These are phyloP conservation scores for Cytospora mali DNA, from an alignment of 2,329 filamentous ascomycete species.

Conservation along the genomic window DNA sequence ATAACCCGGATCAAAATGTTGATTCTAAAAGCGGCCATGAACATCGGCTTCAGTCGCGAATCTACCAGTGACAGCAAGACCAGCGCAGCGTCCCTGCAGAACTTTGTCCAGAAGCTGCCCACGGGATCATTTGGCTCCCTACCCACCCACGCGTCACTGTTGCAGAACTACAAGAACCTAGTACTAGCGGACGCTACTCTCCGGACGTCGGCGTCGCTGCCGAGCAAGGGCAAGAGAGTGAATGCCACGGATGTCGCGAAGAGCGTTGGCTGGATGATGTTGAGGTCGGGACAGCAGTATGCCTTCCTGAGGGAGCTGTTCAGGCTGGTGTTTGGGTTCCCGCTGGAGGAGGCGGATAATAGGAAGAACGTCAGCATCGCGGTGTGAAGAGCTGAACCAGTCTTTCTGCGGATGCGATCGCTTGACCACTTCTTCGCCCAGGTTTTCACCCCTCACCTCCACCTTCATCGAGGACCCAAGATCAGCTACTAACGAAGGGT, in stretches of 20 bases:
- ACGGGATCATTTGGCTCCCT: constrained; percentile 76
- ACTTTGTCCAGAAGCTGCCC: constrained; percentile 76
- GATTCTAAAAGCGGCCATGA: constrained; percentile 82
- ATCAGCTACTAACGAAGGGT: background rate
- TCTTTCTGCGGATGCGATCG: no score
- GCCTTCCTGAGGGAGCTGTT: constrained; percentile 81
- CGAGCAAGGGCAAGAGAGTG: constrained; percentile 59
- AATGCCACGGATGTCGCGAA: constrained; percentile 76
- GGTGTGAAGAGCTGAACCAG: constrained; percentile 42
- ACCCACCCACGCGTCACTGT: constrained; percentile 68
- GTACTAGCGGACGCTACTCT: constrained; percentile 74
- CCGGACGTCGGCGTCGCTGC: constrained; percentile 55
- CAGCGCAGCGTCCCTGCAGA: constrained; percentile 61
- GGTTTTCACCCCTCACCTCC: background rate
- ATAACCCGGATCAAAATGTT: constrained; percentile 77
- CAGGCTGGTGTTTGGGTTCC: constrained; percentile 81
- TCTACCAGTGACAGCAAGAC: constrained; percentile 40
- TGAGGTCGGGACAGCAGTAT: constrained; percentile 67
- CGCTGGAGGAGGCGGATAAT: constrained; percentile 73
- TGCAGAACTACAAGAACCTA: constrained; percentile 80
- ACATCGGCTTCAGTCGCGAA: constrained; percentile 75
- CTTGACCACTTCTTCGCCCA: background rate
- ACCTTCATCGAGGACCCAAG: background rate
- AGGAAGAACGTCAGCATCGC: constrained; percentile 66
- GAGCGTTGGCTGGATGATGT: constrained; percentile 75